Percentiles rank a stretch among this genome's conserved stretches.
Conservation (phyloP, 2,329 filamentous ascomycete genomes). For the Trichoderma asperellum region DNA sequence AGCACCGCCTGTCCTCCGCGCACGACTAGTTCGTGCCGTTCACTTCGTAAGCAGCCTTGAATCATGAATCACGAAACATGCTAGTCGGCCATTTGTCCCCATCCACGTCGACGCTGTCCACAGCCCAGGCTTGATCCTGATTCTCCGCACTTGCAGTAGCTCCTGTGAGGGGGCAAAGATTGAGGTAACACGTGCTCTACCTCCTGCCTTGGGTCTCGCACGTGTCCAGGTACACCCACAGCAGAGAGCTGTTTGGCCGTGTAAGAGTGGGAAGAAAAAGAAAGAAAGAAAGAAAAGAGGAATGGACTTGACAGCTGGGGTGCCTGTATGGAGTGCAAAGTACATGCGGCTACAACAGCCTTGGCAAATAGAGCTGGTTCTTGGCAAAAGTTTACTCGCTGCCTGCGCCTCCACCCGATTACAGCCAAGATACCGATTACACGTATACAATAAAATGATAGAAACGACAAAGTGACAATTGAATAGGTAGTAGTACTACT, state of each 20-base stretch:
- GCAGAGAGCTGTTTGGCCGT: background rate
- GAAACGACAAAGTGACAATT: background rate
- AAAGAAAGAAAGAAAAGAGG: background rate
- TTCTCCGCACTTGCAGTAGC: background rate
- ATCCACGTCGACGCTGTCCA: conserved; percentile 1
- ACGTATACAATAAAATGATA: background rate
- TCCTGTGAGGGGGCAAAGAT: background rate
- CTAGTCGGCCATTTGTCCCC: background rate
- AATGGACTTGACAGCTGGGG: background rate
- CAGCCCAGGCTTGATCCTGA: background rate
- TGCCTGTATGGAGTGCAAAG: background rate
- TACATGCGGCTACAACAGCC: background rate
- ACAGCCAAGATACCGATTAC: background rate
- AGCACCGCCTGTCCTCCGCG: background rate
- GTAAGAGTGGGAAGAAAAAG: background rate
- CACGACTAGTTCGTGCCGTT: background rate
- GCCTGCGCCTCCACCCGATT: background rate
- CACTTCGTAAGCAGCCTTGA: conserved; percentile 12
- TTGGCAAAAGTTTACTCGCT: background rate
- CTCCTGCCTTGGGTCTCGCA: background rate
- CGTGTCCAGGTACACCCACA: background rate
- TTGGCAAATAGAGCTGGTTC: background rate
- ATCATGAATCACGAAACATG: background rate
- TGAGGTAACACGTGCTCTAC: background rate
- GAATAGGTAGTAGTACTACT: background rate